Evolutionary conservation across 2,329 filamentous ascomycete species (phyloP).

Genomic region (Cordyceps javanica): DNA sequence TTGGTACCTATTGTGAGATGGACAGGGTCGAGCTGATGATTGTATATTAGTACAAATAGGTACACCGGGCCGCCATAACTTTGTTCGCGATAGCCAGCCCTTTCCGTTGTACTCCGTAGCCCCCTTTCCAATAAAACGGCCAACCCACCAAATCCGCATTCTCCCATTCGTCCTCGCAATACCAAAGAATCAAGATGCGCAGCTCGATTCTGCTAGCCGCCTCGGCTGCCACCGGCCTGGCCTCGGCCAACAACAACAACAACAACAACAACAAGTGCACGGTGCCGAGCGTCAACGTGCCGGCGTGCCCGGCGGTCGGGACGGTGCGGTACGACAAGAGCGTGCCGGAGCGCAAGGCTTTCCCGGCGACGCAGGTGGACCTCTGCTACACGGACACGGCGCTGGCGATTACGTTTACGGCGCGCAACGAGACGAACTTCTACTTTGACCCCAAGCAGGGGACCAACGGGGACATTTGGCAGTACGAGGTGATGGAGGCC

Average conservation of each 20-base stretch:
- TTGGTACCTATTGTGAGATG: too few species aligned
- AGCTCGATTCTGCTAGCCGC: conserved; percentile 1
- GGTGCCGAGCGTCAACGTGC: conserved; percentile 28
- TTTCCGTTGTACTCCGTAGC: too few species aligned
- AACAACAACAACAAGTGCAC: conserved; percentile 13
- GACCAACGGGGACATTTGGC: conserved; percentile 42
- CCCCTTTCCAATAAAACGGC: too few species aligned
- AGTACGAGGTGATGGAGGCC: conserved; percentile 46
- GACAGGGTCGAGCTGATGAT: too few species aligned
- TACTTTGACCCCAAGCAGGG: conserved; percentile 36
- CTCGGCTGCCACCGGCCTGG: conserved; percentile 9
- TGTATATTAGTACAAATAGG: too few species aligned
- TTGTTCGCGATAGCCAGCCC: too few species aligned
- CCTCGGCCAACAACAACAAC: conserved; percentile 1
- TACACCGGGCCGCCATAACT: too few species aligned
- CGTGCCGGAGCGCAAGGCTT: conserved; percentile 34
- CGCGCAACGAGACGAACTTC: conserved; percentile 39
- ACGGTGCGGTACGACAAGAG: conserved; percentile 35
- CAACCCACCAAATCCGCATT: too few species aligned
- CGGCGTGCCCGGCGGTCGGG: conserved; percentile 30
- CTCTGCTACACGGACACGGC: conserved; percentile 39
- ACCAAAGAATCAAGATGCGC: background rate
- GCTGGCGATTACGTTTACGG: conserved; percentile 38
- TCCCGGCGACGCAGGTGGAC: conserved; percentile 39
- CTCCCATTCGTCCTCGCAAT: too few species aligned